Conservation (phyloP, 345 rosid species). For the Citrus hindsii region DNA sequence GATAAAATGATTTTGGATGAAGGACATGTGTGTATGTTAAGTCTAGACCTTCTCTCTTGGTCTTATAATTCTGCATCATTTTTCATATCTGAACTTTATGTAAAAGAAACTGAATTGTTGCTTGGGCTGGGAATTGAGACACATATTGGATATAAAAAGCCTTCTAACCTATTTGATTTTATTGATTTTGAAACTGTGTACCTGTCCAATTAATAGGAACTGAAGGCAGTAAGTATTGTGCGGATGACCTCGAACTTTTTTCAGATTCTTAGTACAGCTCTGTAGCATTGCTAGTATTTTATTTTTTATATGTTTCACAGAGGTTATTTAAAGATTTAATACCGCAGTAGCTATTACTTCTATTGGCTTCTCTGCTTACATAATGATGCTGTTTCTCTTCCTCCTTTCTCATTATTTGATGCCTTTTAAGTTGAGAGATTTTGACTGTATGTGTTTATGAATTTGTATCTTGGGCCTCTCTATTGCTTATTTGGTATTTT, state of each 20-base stretch:
- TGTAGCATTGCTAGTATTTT: neutral
- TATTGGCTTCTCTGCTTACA: no score
- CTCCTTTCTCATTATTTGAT: neutral
- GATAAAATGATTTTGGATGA: neutral
- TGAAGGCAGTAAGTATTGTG: neutral
- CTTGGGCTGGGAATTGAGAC: constrained; percentile 4
- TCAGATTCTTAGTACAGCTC: neutral
- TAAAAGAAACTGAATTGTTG: neutral
- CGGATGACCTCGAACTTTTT: neutral
- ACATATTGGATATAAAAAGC: neutral
- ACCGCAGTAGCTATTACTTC: neutral
- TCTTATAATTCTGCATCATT: neutral
- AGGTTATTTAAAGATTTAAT: neutral
- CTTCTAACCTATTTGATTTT: neutral
- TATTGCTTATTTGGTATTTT: neutral
- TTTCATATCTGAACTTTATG: constrained; percentile 6
- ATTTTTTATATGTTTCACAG: neutral
- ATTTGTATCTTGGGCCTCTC: neutral
- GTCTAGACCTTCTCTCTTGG: neutral
- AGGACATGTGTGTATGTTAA: neutral
- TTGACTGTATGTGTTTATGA: neutral
- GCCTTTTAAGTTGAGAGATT: neutral
- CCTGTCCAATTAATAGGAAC: no score
- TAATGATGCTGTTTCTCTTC: no score
- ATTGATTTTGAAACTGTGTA: neutral